Evolutionary conservation across 257 asterid genomes (phyloP).

Genomic region (Solanum gracilifrons): DNA sequence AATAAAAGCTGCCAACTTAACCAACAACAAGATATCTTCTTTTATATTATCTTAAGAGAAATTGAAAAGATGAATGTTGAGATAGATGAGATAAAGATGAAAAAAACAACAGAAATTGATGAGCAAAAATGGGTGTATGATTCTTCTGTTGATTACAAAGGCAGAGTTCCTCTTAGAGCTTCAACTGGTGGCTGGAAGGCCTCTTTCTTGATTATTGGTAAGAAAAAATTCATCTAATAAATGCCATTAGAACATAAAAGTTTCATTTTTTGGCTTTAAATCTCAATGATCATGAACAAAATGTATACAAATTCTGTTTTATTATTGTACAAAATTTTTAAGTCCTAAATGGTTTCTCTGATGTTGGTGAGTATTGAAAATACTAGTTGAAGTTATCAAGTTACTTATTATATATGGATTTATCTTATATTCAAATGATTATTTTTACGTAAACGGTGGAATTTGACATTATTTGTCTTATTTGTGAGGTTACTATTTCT

Average conservation of each 20-base stretch:
- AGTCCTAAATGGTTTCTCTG: background rate
- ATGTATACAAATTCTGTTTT: background rate
- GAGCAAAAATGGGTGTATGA: constrained; percentile 70
- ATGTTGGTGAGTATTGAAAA: background rate
- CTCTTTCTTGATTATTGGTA: constrained; percentile 78
- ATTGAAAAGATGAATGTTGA: constrained; percentile 7
- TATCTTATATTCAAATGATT: background rate
- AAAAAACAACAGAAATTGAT: constrained; percentile 18
- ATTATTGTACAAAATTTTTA: background rate
- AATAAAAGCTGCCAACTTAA: constrained; percentile 10
- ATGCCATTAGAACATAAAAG: background rate
- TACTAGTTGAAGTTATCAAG: background rate
- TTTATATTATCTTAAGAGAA: background rate
- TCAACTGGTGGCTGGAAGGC: constrained; percentile 94
- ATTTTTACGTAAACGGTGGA: background rate
- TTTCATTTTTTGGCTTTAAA: background rate
- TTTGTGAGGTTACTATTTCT: background rate
- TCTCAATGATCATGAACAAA: background rate
- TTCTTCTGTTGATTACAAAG: constrained; percentile 61
- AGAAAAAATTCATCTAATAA: background rate
- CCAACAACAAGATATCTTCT: background rate
- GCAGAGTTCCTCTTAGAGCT: constrained; percentile 58
- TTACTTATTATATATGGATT: background rate
- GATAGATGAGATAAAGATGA: constrained; percentile 21
- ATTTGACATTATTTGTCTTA: background rate